phyloP scores from a whole-genome alignment of 2,329 filamentous ascomycete species.

The Bimuria novae-zelandiae region DNA sequence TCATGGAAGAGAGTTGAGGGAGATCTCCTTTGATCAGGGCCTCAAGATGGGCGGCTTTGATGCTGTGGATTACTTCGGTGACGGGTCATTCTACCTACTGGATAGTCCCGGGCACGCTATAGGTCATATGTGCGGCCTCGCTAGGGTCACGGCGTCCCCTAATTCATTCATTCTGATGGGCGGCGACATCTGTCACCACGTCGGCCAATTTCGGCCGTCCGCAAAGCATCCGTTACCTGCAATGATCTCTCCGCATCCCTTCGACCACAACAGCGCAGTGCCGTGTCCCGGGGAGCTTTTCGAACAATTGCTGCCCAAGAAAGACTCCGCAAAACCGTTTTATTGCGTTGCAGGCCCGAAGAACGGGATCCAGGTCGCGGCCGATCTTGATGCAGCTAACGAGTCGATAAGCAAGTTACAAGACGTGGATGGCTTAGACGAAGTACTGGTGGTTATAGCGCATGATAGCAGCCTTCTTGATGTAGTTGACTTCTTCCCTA shows the following conservation, averaged over 20 bases:
- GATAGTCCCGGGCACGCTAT: conserved; percentile 58
- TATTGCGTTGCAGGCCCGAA: background rate
- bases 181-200: conserved; percentile 33
- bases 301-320: background rate
- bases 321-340: background rate
- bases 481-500: background rate
- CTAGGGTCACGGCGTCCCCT: conserved; percentile 41
- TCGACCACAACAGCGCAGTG: too few species aligned
- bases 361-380: background rate
- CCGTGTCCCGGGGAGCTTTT: background rate
- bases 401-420: background rate
- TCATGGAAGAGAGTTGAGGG: background rate
- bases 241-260: conserved; percentile 24
- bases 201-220: conserved; percentile 32
- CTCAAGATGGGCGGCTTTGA: conserved; percentile 51
- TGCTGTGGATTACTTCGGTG: conserved; percentile 60
- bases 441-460: background rate
- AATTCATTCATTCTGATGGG: conserved; percentile 34
- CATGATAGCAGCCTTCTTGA: background rate
- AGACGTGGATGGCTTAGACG: background rate
- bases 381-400: background rate
- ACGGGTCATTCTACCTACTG: conserved; percentile 62
- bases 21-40: background rate
- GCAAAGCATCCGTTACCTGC: conserved; percentile 25
- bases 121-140: conserved; percentile 57